These are phyloP conservation scores for Silene coronaria DNA, from an alignment of 179 eudicot species.

Conservation along the genomic window DNA sequence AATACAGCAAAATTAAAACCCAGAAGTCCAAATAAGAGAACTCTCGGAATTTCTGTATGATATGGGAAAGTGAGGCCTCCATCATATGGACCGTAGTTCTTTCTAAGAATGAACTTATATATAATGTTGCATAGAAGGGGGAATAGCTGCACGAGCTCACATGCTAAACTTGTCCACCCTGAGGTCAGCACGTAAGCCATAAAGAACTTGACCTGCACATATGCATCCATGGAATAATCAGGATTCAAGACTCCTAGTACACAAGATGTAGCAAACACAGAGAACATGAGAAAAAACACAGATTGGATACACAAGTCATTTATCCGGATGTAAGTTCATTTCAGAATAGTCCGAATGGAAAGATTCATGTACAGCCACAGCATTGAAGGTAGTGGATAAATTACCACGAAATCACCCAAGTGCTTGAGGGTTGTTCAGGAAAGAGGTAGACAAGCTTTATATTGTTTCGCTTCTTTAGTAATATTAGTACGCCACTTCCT, in stretches of 20 bases:
- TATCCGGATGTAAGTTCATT: not conserved
- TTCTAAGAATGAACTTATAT: slow-evolving; percentile 41
- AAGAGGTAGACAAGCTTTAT: not conserved
- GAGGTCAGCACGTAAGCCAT: slow-evolving; percentile 86
- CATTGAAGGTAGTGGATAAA: not conserved
- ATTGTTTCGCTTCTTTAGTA: no score
- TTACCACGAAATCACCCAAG: not conserved
- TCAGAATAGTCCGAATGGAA: not conserved
- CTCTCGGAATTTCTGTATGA: slow-evolving; percentile 90
- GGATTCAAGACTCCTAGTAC: not conserved
- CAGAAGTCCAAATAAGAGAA: slow-evolving; percentile 67
- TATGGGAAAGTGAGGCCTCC: slow-evolving; percentile 71
- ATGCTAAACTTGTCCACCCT: slow-evolving; percentile 94
- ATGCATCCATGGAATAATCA: not conserved
- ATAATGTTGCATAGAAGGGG: slow-evolving; percentile 54
- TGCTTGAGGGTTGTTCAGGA: not conserved
- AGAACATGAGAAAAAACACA: not conserved
- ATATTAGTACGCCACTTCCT: no score
- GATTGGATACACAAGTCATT: not conserved
- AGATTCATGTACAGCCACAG: not conserved
- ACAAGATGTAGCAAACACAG: not conserved
- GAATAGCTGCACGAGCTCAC: slow-evolving; percentile 76
- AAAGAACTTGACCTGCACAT: slow-evolving; percentile 75
- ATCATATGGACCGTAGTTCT: slow-evolving; percentile 42
- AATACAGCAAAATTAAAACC: slow-evolving; percentile 66